These are phyloP conservation scores for Clavariopsis aquatica DNA, from an alignment of 495 filamentous ascomycete genomes.

Conservation along the genomic window DNA sequence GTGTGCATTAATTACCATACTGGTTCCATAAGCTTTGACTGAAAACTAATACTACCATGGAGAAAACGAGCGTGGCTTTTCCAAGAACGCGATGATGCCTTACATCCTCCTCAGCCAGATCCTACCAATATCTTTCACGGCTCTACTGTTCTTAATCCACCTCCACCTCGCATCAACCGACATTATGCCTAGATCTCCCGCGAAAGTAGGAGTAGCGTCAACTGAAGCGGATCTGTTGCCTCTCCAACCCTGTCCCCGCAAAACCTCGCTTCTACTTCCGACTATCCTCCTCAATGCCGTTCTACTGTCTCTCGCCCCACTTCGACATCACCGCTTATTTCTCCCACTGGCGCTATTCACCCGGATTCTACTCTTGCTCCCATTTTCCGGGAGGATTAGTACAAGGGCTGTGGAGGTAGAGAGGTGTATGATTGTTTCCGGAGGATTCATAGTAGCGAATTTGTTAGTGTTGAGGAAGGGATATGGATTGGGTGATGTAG, in stretches of 20 bases:
- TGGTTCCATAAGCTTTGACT: no score
- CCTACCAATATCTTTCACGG: slow-evolving; percentile 17
- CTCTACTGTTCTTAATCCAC: slow-evolving; percentile 12
- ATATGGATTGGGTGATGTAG: slow-evolving; percentile 1
- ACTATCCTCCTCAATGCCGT: slow-evolving; percentile 16
- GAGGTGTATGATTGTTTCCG: background rate
- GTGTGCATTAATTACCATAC: no score
- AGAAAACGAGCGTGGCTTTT: slow-evolving; percentile 1
- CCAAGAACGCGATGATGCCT: background rate
- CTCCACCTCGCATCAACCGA: slow-evolving; percentile 14
- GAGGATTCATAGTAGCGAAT: slow-evolving; percentile 20
- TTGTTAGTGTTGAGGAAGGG: slow-evolving; percentile 8
- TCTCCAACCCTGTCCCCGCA: background rate
- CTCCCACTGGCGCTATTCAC: slow-evolving; percentile 17
- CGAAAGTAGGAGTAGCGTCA: background rate
- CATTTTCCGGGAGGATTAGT: background rate
- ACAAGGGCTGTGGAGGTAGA: slow-evolving; percentile 1
- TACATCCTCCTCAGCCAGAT: slow-evolving; percentile 12
- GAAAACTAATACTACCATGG: background rate
- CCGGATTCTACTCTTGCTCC: slow-evolving; percentile 14
- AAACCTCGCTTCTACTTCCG: slow-evolving; percentile 9
- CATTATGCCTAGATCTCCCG: background rate
- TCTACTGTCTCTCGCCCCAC: slow-evolving; percentile 14
- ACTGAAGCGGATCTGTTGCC: background rate
- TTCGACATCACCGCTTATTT: slow-evolving; percentile 6